These are phyloP conservation scores for Clonostachys chloroleuca DNA, from an alignment of 2,329 filamentous ascomycete genomes.

Conservation along the genomic window DNA sequence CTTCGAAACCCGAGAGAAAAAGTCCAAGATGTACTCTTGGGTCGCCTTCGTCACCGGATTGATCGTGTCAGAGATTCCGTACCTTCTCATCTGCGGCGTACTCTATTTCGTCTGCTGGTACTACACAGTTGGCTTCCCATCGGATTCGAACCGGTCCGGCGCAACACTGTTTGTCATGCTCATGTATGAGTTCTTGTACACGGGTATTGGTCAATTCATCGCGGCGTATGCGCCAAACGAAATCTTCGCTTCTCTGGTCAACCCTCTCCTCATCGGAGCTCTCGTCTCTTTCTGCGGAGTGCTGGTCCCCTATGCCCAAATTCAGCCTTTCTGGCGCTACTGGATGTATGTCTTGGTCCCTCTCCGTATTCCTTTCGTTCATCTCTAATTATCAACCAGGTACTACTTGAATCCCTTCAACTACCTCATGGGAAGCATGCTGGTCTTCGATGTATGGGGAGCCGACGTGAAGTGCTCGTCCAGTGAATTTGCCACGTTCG, in stretches of 20 bases:
- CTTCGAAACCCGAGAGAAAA: conserved; percentile 55
- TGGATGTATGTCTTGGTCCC: conserved; percentile 62
- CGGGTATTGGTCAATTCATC: conserved; percentile 58
- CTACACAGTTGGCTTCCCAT: conserved; percentile 48
- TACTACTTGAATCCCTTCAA: conserved; percentile 54
- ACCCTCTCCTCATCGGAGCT: conserved; percentile 50
- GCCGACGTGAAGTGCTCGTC: conserved; percentile 38
- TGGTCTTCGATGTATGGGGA: conserved; percentile 46
- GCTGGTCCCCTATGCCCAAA: conserved; percentile 59
- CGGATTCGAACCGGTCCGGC: conserved; percentile 38
- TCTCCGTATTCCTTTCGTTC: too few relatives aligned
- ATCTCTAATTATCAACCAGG: too few relatives aligned
- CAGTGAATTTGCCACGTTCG: conserved; percentile 44
- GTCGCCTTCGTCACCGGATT: conserved; percentile 51
- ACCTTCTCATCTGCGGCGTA: conserved; percentile 35
- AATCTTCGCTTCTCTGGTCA: conserved; percentile 53
- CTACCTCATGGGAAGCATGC: conserved; percentile 53
- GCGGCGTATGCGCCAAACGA: conserved; percentile 59
- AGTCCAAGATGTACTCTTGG: conserved; percentile 59
- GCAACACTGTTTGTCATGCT: conserved; percentile 50
- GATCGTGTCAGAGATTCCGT: conserved; percentile 41
- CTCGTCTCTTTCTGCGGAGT: conserved; percentile 73
- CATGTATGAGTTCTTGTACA: conserved; percentile 57
- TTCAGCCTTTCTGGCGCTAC: conserved; percentile 63
- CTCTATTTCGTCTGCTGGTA: conserved; percentile 54